A percentile compares a stretch with the other conserved stretches of the same genome.
phyloP scores from a whole-genome alignment of 2,329 filamentous ascomycete species.

The Nemania sp. region DNA sequence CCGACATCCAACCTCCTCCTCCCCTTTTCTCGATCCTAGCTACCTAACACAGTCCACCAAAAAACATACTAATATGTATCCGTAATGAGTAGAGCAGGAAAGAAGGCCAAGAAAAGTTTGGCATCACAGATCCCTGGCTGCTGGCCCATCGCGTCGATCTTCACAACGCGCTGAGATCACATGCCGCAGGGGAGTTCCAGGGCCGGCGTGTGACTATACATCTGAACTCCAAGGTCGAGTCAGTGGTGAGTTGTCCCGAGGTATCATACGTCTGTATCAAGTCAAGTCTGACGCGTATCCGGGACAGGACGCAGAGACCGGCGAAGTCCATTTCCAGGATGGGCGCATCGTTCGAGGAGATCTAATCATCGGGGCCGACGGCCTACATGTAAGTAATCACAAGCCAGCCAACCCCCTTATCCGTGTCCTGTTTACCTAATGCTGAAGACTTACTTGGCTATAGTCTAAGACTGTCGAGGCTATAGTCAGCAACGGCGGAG shows the following conservation, averaged over 20 bases:
- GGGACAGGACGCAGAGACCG: constrained; percentile 20
- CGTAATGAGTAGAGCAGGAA: neutral
- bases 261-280: neutral
- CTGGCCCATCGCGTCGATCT: constrained; percentile 23
- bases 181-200: constrained; percentile 12
- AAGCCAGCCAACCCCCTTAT: neutral
- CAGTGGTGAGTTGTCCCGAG: constrained; percentile 13
- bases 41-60: neutral
- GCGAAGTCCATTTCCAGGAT: constrained; percentile 18
- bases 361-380: constrained; percentile 24
- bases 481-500: constrained; percentile 9
- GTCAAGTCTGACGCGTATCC: neutral
- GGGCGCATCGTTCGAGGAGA: constrained; percentile 18
- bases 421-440: neutral
- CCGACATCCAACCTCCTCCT: neutral
- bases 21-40: neutral
- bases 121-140: constrained; percentile 14
- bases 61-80: constrained; percentile 7
- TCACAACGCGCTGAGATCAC: constrained; percentile 12
- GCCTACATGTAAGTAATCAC: constrained; percentile 22
- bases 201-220: constrained; percentile 21
- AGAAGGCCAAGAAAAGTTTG: constrained; percentile 1
- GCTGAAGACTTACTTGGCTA: neutral
- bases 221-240: constrained; percentile 22
- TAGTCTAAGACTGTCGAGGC: constrained; percentile 15